Evolutionary conservation across 441 rosid species (phyloP), one percentile per base, ranked within the genome.

Genomic region (Capsella rubella): DNA sequence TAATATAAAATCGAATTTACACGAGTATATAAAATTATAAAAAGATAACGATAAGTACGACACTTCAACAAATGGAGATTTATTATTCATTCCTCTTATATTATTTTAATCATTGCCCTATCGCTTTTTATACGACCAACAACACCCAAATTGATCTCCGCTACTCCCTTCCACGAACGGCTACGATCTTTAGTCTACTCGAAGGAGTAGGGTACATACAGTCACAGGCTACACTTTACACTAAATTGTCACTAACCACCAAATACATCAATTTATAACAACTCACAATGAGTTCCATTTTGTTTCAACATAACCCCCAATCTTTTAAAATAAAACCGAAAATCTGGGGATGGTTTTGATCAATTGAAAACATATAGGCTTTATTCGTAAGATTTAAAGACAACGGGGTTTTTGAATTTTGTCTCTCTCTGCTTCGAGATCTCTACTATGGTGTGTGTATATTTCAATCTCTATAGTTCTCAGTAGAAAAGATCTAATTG

Each of bases 151-250:
- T 14, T 10, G 12, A 40, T 18, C 8, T 4, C 35, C 15, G 2
- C 3, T 12, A 16, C 1, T 25, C 21, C 14, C 0, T 35, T 40
- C 78, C 78, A 74, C 78, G 78, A 66, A 66, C 71, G 71, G 71
- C n/a, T 66, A 0, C 1, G 49, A 66, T 66, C 21, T 10, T 18
- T 5, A 49, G 47, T 62, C 55, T 61, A 42, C 8, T 40, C 10
- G 40, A 37, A 49, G 9, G 51, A 60, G 67, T 59, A 60, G 42
- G 8, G 9, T 57, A 58, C 15, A 63, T 32, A 43, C 56, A 25
- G 27, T 25, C 8, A 56, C 65, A 72, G 29, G 6, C 55, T 29
- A 42, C 6, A 27, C 54, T 47, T 58, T 11, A 39, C 52, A 29
- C 39, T n/a, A 50, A 25, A 39, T n/a, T 35, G 16, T 8, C 31